These are phyloP conservation scores for Zarea fungicola DNA, from an alignment of 2,329 filamentous ascomycete genomes.

Conservation along the genomic window DNA sequence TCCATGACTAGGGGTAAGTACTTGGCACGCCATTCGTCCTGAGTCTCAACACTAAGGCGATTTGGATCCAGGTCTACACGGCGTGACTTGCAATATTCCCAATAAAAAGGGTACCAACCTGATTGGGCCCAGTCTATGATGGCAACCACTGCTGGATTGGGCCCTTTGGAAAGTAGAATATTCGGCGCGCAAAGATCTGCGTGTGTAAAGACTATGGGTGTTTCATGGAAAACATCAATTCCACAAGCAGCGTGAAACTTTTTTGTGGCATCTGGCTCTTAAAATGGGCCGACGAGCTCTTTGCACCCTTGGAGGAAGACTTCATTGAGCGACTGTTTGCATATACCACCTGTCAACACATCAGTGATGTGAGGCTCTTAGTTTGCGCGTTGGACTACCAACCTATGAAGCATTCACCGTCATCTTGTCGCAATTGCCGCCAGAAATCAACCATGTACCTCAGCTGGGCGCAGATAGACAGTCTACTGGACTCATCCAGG, in stretches of 20 bases:
- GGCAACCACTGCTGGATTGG: slow-evolving; percentile 17
- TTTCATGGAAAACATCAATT: neutral
- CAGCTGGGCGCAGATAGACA: neutral
- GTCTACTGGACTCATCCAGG: slow-evolving; percentile 17
- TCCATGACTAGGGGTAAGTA: slow-evolving; percentile 28
- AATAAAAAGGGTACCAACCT: slow-evolving; percentile 30
- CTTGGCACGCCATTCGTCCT: slow-evolving; percentile 26
- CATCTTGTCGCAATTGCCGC: slow-evolving; percentile 17
- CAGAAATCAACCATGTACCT: slow-evolving; percentile 17
- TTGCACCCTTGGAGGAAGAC: neutral
- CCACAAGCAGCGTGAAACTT: neutral
- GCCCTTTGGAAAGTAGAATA: slow-evolving; percentile 19
- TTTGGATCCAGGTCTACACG: slow-evolving; percentile 19
- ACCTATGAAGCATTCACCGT: slow-evolving; percentile 18
- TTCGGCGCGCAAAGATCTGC: slow-evolving; percentile 23
- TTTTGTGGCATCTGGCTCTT: slow-evolving; percentile 1
- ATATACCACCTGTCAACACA: neutral
- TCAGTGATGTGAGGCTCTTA: neutral
- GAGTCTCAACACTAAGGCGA: slow-evolving; percentile 18
- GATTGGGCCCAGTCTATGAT: slow-evolving; percentile 27
- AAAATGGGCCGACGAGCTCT: slow-evolving; percentile 5
- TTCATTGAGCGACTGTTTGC: neutral
- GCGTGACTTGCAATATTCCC: slow-evolving; percentile 27
- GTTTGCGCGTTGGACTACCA: neutral
- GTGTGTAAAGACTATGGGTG: slow-evolving; percentile 20